Evolutionary conservation across 805 yeast genomes (phyloP), one percentile per base, ranked within the genome.

Genomic region (Ogataea trehaloabstinens): DNA sequence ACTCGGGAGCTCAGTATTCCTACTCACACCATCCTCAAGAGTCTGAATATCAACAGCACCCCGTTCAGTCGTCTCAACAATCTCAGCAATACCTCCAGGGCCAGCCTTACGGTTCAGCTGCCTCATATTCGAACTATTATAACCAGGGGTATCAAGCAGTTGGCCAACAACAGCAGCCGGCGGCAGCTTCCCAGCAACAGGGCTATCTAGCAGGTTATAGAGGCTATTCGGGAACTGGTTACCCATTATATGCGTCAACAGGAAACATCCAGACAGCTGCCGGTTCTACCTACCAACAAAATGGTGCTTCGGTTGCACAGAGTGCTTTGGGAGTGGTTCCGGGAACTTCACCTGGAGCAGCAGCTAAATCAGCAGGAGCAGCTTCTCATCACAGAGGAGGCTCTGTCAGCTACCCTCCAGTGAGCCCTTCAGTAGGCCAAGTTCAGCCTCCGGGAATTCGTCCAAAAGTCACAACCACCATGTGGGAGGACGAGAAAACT

Each of bases 401-500:
- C 25, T 40, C 50, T 5, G 40, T 41, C 28, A 48, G 42, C 18
- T 50, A 39, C 21, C 48, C 49, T 3, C 56, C 58, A 4, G 48
- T 58, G 17, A 48, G 58, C 24, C 61, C 64, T 6, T 48, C 51
- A 6, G 62, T 61, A 8, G 70, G 70, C 5, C 70, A 66, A 44
- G 43, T 65, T 18, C 70, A 61, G 45, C 70, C 70, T 1, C 61
- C 63, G 7, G 69, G 68, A 10, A 59, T 68, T 35, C 64, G 83
- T 24, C 86, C 84, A 6, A 65, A 80, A 45, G 76, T 79, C 40
- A 78, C 84, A 30, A 78, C 84, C 27, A 78, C 83, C 12, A 76
- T 77, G 76, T 80, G 85, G 85, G 85, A 79, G 58, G 85, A 79
- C 52, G 85, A 80, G 49, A 76, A 76, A 46, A 79, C 85, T 2